Conservation (phyloP, 148 eudicot genomes). For the Nepenthes mirabilis region DNA sequence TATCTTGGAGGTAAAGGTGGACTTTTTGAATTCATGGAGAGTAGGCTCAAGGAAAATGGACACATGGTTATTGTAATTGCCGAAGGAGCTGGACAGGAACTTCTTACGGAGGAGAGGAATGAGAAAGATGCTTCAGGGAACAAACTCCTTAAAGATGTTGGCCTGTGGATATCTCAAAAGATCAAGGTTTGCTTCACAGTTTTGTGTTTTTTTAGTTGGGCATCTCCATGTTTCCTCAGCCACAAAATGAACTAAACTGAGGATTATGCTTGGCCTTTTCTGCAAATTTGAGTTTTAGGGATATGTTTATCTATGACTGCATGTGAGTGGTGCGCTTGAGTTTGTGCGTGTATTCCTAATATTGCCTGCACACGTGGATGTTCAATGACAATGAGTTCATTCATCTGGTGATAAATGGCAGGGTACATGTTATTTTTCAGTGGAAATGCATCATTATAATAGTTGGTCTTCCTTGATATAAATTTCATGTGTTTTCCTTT, state of each 20-base stretch:
- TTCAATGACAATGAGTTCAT: neutral
- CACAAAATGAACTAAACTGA: too few relatives aligned
- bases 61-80: slow-evolving; percentile 97
- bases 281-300: too few relatives aligned
- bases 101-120: slow-evolving; percentile 38
- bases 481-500: too few relatives aligned
- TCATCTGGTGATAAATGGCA: neutral
- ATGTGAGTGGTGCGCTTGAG: too few relatives aligned
- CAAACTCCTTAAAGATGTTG: slow-evolving; percentile 71
- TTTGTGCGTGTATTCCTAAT: too few relatives aligned
- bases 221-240: too few relatives aligned
- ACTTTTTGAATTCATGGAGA: slow-evolving; percentile 66
- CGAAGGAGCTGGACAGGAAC: slow-evolving; percentile 97
- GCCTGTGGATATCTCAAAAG: slow-evolving; percentile 75
- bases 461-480: neutral
- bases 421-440: too few relatives aligned
- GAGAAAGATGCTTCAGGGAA: slow-evolving; percentile 93
- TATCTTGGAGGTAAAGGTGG: slow-evolving; percentile 86
- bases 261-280: too few relatives aligned
- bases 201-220: neutral
- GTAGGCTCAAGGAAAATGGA: slow-evolving; percentile 76
- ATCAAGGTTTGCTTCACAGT: slow-evolving; percentile 41
- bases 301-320: too few relatives aligned
- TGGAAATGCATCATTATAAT: too few relatives aligned
- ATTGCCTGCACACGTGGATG: too few relatives aligned